Evolutionary conservation across 352 stramenopile genomes (phyloP), one percentile per base, ranked within the genome.

Genomic region (Globisporangium heterothallicum): DNA sequence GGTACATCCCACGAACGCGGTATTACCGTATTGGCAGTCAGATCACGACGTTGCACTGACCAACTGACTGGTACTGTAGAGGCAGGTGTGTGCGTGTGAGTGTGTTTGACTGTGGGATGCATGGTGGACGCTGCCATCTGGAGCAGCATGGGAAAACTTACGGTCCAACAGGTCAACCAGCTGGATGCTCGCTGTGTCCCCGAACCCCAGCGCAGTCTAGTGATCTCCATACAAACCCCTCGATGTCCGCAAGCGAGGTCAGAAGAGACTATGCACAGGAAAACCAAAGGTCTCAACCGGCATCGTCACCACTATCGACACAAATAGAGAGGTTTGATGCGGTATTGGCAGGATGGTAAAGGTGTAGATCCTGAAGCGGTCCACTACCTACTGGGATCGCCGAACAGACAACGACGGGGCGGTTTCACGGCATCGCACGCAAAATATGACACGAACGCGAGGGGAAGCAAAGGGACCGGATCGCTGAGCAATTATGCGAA

Each of bases 31-130:
- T n/a, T n/a, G n/a, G n/a, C n/a, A n/a, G n/a, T n/a, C n/a, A n/a
- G n/a, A n/a, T n/a, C n/a, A n/a, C n/a, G n/a, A n/a, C n/a, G n/a
- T n/a, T n/a, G n/a, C n/a, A n/a, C n/a, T n/a, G n/a, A n/a, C n/a
- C n/a, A n/a, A 38, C 12, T 38, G 32, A 38, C 12, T 16, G 12
- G 10, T 10, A 10, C 32, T 38, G 32, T 38, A 38, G n/a, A 78
- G 40, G 32, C n/a, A n/a, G n/a, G n/a, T n/a, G n/a, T n/a, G n/a
- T n/a, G 32, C 32, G 32, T 38, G 32, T n/a, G 12, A 18, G 12
- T 38, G 32, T 16, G n/a, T 18, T 10, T 34, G n/a, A n/a, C n/a
- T n/a, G n/a, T n/a, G n/a, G n/a, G 10, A 10, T 38, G 32, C 8
- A 36, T 38, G n/a, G 32, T 38, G 32, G 32, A 38, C 32, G 32